Percentiles rank a stretch among this genome's conserved stretches.
Conservation (phyloP, 345 rosid genomes). For the Iberis pinnata region DNA sequence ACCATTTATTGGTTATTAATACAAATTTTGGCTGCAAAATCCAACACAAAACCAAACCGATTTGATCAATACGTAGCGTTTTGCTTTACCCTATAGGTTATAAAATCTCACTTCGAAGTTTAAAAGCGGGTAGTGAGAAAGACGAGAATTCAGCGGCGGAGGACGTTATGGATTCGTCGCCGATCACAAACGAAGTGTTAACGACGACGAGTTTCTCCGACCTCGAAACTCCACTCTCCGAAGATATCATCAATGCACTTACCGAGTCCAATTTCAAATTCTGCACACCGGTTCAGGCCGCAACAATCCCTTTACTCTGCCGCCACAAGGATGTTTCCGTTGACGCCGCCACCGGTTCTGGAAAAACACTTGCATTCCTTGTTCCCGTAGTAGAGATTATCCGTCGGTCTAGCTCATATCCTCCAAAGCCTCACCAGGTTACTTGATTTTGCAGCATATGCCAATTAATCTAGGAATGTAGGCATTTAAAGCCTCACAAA, state of each 20-base stretch:
- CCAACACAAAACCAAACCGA: too few species aligned
- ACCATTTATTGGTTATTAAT: too few species aligned
- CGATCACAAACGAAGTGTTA: conserved; percentile 49
- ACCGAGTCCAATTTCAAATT: conserved; percentile 45
- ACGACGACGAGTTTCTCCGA: conserved; percentile 73
- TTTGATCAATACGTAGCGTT: too few species aligned
- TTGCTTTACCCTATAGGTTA: too few species aligned
- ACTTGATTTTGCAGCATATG: too few species aligned
- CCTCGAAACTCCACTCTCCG: conserved; percentile 56
- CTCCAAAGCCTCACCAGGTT: conserved; percentile 74
- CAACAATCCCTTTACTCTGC: conserved; percentile 80
- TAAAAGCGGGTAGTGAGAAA: too few species aligned
- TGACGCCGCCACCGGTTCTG: conserved; percentile 85
- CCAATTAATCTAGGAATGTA: too few species aligned
- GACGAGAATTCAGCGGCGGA: too few species aligned
- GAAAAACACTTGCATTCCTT: conserved; percentile 72
- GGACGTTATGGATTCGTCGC: conserved; percentile 21
- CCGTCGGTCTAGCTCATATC: conserved; percentile 42
- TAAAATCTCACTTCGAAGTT: too few species aligned
- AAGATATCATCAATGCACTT: conserved; percentile 52
- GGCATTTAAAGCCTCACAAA: too few species aligned
- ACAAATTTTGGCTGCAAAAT: too few species aligned
- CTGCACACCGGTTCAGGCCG: conserved; percentile 90
- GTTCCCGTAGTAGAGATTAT: conserved; percentile 68
- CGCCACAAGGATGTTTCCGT: conserved; percentile 81